These are phyloP conservation scores for Lecanicillium sp. DNA, from an alignment of 2,329 filamentous ascomycete species.

Conservation along the genomic window DNA sequence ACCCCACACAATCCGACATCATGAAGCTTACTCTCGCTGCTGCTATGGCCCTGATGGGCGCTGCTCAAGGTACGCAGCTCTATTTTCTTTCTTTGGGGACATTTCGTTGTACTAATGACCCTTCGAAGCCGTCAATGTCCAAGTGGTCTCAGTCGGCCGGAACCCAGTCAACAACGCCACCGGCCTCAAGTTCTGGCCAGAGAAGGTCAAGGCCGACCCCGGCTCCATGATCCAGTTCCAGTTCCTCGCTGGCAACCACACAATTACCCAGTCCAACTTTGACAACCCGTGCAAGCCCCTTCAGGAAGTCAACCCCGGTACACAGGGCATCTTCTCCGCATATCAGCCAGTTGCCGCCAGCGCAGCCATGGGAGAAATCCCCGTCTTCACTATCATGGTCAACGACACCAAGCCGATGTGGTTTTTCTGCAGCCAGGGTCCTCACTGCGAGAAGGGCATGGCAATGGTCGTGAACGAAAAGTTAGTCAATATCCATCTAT, in stretches of 20 bases:
- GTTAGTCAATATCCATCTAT: slow-evolving; percentile 37
- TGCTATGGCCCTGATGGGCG: slow-evolving; percentile 41
- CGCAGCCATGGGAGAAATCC: slow-evolving; percentile 42
- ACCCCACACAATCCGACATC: slow-evolving; percentile 25
- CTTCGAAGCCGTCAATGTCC: slow-evolving; percentile 37
- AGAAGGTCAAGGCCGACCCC: slow-evolving; percentile 55
- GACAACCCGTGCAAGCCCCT: slow-evolving; percentile 63
- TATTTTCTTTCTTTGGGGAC: too few species aligned
- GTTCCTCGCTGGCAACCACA: slow-evolving; percentile 66
- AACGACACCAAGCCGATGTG: slow-evolving; percentile 66
- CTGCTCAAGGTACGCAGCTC: slow-evolving; percentile 37
- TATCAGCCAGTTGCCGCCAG: slow-evolving; percentile 58
- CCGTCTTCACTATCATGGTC: slow-evolving; percentile 66
- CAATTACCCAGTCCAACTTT: slow-evolving; percentile 71
- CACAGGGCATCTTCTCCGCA: slow-evolving; percentile 59
- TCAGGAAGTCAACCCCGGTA: slow-evolving; percentile 42
- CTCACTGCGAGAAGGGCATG: slow-evolving; percentile 72
- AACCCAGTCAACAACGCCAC: slow-evolving; percentile 42
- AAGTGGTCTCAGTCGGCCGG: slow-evolving; percentile 60
- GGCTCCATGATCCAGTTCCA: slow-evolving; percentile 64
- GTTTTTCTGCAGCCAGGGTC: slow-evolving; percentile 70
- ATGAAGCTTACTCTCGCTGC: slow-evolving; percentile 48
- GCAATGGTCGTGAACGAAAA: slow-evolving; percentile 70
- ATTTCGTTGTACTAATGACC: slow-evolving; percentile 13
- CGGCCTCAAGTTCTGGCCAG: slow-evolving; percentile 56